Conservation (phyloP, 331 rosid species). For the Malus hybrid region DNA sequence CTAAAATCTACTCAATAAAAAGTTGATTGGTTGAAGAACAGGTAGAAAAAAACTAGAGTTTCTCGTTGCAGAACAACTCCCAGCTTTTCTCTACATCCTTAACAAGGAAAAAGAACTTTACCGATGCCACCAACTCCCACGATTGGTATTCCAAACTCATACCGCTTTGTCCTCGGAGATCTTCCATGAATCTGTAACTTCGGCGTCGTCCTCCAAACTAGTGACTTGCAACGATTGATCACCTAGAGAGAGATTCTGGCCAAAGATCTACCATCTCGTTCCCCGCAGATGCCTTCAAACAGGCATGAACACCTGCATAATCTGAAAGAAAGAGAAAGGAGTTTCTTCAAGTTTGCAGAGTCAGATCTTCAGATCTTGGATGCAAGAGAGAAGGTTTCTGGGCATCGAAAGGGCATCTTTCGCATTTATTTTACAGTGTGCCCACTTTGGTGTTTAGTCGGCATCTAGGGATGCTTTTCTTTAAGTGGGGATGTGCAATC, state of each 20-base stretch:
- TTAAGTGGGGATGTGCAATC: not conserved
- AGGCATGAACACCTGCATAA: not conserved
- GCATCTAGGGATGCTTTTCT: not conserved
- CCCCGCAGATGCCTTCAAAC: not conserved
- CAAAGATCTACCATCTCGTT: not conserved
- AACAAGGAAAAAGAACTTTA: not conserved
- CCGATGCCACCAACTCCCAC: constrained; percentile 22
- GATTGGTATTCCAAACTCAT: not conserved
- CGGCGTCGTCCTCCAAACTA: not conserved
- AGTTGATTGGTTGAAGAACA: not conserved
- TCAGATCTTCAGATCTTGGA: not conserved
- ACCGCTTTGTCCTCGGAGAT: not conserved
- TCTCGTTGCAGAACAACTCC: constrained; percentile 26
- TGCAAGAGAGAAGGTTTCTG: not conserved
- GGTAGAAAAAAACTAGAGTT: not conserved
- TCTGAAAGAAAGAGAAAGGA: not conserved
- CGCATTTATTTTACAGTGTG: not conserved
- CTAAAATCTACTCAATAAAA: no score
- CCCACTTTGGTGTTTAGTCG: not conserved
- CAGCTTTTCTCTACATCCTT: constrained; percentile 11
- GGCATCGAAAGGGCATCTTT: not conserved
- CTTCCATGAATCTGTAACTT: not conserved
- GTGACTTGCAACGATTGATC: not conserved
- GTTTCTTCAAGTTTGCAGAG: not conserved
- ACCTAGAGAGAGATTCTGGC: not conserved